Percentiles rank a stretch among this genome's conserved stretches.
Conservation (phyloP, 2,329 filamentous ascomycete species). For the Teratosphaeria epicoccoides region DNA sequence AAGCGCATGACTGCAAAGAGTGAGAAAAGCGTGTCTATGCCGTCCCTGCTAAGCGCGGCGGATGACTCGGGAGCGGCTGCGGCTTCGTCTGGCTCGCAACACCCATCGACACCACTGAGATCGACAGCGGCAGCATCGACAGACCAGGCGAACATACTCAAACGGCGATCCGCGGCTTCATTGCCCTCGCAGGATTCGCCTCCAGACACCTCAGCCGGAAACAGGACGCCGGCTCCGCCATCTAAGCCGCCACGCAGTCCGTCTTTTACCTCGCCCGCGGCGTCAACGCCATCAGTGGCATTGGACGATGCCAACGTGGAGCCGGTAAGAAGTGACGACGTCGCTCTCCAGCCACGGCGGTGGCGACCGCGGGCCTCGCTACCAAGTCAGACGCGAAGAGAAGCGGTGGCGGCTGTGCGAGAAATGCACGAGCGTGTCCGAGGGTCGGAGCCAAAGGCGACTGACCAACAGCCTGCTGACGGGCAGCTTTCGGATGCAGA, state of each 20-base stretch:
- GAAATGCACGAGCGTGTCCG: conserved; percentile 16
- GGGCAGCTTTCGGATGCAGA: background rate
- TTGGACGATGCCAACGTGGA: conserved; percentile 20
- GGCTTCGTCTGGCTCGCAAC: conserved; percentile 12
- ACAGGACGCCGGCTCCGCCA: conserved; percentile 1
- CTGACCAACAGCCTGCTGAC: background rate
- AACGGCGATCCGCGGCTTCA: conserved; percentile 14
- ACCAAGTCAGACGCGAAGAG: conserved; percentile 11
- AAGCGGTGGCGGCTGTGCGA: conserved; percentile 22
- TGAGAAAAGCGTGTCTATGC: conserved; percentile 19
- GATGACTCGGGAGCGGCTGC: conserved; percentile 7
- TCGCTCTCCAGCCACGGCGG: conserved; percentile 7
- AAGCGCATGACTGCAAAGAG: conserved; percentile 3
- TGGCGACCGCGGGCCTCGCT: conserved; percentile 10
- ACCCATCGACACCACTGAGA: conserved; percentile 6
- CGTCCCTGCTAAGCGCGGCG: conserved; percentile 8
- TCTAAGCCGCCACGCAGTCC: conserved; percentile 19
- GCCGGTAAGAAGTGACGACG: conserved; percentile 16
- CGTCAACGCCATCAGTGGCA: conserved; percentile 18
- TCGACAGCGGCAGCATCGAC: conserved; percentile 7
- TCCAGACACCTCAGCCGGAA: background rate
- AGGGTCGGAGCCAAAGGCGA: background rate
- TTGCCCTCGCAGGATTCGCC: conserved; percentile 6
- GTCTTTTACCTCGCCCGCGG: conserved; percentile 17
- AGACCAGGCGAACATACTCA: conserved; percentile 6